Percentiles rank a stretch among this genome's conserved stretches.
Evolutionary conservation across 2,329 filamentous ascomycete genomes (phyloP).

Genomic region (Cytospora chrysosperma): DNA sequence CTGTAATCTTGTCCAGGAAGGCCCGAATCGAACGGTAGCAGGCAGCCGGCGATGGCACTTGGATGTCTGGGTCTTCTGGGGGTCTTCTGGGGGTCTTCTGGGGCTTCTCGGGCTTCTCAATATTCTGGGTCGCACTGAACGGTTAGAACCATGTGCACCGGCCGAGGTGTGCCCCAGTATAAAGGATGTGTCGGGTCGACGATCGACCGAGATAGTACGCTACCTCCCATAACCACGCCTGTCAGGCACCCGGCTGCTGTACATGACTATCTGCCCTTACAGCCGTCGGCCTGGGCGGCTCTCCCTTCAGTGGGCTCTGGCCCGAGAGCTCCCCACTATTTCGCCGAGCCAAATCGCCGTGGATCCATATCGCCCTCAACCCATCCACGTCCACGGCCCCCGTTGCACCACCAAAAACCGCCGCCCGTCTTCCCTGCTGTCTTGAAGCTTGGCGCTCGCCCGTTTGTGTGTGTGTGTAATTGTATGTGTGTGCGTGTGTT

Average conservation of each 20-base stretch:
- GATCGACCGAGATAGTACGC: slow-evolving; percentile 12
- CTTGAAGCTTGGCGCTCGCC: slow-evolving; percentile 3
- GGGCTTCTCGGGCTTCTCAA: too few species aligned
- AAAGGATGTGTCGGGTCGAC: slow-evolving; percentile 8
- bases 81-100: too few species aligned
- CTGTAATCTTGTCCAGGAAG: slow-evolving; percentile 21
- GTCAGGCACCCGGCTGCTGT: neutral
- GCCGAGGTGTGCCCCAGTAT: neutral
- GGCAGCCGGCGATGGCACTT: too few species aligned
- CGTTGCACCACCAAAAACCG: neutral
- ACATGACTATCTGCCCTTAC: slow-evolving; percentile 11
- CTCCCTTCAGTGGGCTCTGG: slow-evolving; percentile 28
- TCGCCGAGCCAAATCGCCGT: slow-evolving; percentile 57
- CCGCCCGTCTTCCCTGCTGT: slow-evolving; percentile 19
- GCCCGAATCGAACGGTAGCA: slow-evolving; percentile 14
- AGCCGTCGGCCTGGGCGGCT: slow-evolving; percentile 20
- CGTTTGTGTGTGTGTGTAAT: neutral
- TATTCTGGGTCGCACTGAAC: too few species aligned
- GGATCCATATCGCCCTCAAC: slow-evolving; percentile 34
- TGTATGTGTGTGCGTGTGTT: slow-evolving; percentile 3
- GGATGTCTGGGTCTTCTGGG: too few species aligned
- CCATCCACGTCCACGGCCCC: slow-evolving; percentile 22
- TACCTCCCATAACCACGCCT: neutral
- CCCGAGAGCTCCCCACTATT: slow-evolving; percentile 51
- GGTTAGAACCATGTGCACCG: neutral